Evolutionary conservation across 2,329 filamentous ascomycete genomes (phyloP).

Genomic region (Pseudocercospora macadamiae): DNA sequence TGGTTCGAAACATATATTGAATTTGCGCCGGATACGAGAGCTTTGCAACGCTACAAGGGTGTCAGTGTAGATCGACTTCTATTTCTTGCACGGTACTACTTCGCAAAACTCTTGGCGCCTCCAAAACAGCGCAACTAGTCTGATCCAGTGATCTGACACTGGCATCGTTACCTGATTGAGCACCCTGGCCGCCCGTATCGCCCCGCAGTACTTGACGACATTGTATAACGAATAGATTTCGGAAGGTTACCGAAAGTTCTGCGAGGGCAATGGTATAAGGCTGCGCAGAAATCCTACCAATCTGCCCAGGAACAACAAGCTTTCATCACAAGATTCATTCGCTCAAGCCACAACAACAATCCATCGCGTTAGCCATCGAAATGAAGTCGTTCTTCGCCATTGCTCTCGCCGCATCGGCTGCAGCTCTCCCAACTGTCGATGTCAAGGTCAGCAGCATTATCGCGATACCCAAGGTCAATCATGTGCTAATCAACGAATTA

Average conservation of each 20-base stretch:
- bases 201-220: conserved; percentile 3
- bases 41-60: neutral
- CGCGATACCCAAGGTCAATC: neutral
- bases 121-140: neutral
- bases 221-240: neutral
- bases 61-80: neutral
- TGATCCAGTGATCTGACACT: neutral
- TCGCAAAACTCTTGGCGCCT: neutral
- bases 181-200: neutral
- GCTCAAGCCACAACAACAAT: neutral
- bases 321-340: neutral
- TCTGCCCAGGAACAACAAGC: neutral
- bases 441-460: conserved; percentile 17
- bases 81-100: neutral
- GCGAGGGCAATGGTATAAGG: neutral
- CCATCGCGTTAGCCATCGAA: conserved; percentile 16
- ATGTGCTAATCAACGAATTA: neutral
- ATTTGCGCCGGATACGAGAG: conserved; percentile 2
- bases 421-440: conserved; percentile 20
- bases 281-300: neutral
- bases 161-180: conserved; percentile 6
- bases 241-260: neutral
- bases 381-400: conserved; percentile 32
- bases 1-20: neutral
- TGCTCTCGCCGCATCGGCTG: conserved; percentile 24